These are phyloP conservation scores for Mycena metata DNA, from an alignment of 768 basidiomycete species.

Conservation along the genomic window DNA sequence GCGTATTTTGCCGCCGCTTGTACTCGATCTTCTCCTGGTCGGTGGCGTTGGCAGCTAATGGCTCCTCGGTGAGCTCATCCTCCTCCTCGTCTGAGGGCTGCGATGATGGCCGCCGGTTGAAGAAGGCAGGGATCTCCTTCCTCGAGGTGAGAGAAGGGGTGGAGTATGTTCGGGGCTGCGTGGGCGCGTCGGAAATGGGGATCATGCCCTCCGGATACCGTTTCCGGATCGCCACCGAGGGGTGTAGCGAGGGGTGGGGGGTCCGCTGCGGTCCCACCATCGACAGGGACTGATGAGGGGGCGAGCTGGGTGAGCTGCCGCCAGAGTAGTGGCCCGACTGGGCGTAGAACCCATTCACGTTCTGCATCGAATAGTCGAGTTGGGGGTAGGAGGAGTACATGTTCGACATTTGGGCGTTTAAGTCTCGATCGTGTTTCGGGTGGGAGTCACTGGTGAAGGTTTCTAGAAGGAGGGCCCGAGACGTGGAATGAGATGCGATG, in stretches of 20 bases:
- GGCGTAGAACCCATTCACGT: constrained; percentile 27
- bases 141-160: constrained; percentile 71
- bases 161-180: constrained; percentile 71
- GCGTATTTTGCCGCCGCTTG: constrained; percentile 79
- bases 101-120: constrained; percentile 63
- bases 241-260: constrained; percentile 30
- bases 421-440: constrained; percentile 32
- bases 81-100: constrained; percentile 57
- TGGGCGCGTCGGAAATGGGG: constrained; percentile 65
- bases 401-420: constrained; percentile 34
- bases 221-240: constrained; percentile 34
- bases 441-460: constrained; percentile 24
- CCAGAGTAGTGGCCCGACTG: constrained; percentile 29
- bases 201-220: constrained; percentile 35
- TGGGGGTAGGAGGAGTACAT: constrained; percentile 31
- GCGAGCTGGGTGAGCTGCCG: constrained; percentile 30
- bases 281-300: constrained; percentile 25
- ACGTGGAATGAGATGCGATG: constrained; percentile 31
- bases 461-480: constrained; percentile 21
- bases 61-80: constrained; percentile 53
- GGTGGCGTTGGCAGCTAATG: constrained; percentile 45
- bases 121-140: constrained; percentile 71
- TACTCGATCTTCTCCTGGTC: constrained; percentile 73
- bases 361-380: constrained; percentile 36
- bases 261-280: constrained; percentile 33